These are phyloP conservation scores for Suhomyces bribrorum DNA, from an alignment of 1,139 yeast species.

Conservation along the genomic window DNA sequence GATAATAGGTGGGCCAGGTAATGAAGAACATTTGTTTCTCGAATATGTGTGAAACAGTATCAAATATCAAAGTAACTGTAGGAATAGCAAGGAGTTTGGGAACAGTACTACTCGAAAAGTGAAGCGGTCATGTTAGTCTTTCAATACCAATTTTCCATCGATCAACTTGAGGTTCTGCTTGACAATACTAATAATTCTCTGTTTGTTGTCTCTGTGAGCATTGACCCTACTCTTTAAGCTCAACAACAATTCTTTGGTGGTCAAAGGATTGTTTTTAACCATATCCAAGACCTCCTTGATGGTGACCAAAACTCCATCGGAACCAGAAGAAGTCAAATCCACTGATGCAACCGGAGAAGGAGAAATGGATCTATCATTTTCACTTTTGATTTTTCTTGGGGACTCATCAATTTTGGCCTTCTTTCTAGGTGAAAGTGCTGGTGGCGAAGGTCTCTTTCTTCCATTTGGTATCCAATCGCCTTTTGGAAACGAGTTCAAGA, in stretches of 20 bases:
- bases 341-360: conserved; percentile 15
- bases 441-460: conserved; percentile 38
- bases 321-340: conserved; percentile 41
- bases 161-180: conserved; percentile 68
- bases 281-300: conserved; percentile 70
- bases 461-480: conserved; percentile 85
- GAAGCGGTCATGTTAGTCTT: conserved; percentile 33
- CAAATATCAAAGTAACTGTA: too few relatives aligned
- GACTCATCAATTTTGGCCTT: conserved; percentile 36
- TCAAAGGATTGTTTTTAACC: conserved; percentile 62
- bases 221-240: conserved; percentile 64
- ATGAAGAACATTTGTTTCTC: too few relatives aligned
- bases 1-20: too few relatives aligned
- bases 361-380: conserved; percentile 19
- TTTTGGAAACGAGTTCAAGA: conserved; percentile 66
- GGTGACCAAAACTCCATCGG: conserved; percentile 54
- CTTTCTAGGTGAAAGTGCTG: conserved; percentile 35
- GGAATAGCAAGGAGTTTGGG: too few relatives aligned
- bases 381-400: conserved; percentile 17
- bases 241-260: conserved; percentile 64
- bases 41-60: too few relatives aligned
- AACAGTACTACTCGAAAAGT: too few relatives aligned
- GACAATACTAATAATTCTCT: conserved; percentile 64
- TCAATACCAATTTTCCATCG: conserved; percentile 65
- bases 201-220: conserved; percentile 69